Conservation (phyloP, 805 yeast genomes). For the Deakozyma indianensis region DNA sequence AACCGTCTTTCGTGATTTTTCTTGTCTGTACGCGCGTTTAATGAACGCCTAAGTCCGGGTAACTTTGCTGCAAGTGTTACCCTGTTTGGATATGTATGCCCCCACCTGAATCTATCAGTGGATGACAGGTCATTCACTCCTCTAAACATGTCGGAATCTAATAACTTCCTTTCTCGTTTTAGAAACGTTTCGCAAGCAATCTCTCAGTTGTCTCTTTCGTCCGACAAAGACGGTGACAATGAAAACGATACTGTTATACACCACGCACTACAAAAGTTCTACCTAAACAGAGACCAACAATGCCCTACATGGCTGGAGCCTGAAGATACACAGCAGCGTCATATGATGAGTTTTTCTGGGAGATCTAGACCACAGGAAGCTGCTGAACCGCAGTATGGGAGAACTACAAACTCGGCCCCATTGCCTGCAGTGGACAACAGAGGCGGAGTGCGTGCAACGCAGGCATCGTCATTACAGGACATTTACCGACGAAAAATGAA, state of each 20-base stretch:
- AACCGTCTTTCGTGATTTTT: no score
- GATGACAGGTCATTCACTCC: no score
- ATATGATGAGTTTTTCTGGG: not conserved
- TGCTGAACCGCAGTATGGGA: no score
- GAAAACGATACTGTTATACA: slow-evolving; percentile 31
- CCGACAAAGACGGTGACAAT: slow-evolving; percentile 30
- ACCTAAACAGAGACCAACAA: slow-evolving; percentile 15
- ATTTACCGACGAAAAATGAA: not conserved
- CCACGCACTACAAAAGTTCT: slow-evolving; percentile 29
- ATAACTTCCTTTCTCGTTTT: slow-evolving; percentile 14
- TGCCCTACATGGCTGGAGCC: slow-evolving; percentile 4
- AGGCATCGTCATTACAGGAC: not conserved
- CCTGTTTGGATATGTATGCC: no score
- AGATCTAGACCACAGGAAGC: no score
- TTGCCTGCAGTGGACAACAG: no score
- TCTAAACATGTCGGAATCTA: slow-evolving; percentile 11
- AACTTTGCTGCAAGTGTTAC: no score
- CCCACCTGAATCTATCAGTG: no score
- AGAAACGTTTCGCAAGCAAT: slow-evolving; percentile 15
- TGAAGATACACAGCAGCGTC: slow-evolving; percentile 1
- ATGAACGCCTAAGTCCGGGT: no score
- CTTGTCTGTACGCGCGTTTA: no score
- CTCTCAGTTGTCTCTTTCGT: slow-evolving; percentile 14
- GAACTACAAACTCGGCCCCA: no score
- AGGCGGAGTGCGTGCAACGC: not conserved